A percentile compares a stretch with the other conserved stretches of the same genome.
These are phyloP conservation scores for Trypanosoma platydactyli DNA, from an alignment of 208 protist genomes.

Conservation along the genomic window DNA sequence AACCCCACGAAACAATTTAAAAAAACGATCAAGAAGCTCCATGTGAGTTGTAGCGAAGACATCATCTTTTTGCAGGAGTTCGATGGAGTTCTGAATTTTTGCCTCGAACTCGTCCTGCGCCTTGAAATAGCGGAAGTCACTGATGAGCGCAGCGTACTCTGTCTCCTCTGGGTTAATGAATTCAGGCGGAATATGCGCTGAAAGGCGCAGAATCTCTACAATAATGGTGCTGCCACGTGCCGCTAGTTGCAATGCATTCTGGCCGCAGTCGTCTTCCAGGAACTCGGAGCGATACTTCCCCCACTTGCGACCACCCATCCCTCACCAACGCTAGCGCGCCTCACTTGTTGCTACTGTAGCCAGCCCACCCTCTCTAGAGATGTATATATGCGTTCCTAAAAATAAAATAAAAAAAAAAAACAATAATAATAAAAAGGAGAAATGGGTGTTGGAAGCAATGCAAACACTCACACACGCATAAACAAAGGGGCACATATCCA, in stretches of 20 bases:
- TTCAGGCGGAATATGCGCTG: slow-evolving; percentile 89
- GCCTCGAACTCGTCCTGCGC: slow-evolving; percentile 76
- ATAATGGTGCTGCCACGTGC: slow-evolving; percentile 92
- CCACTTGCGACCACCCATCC: slow-evolving; percentile 25
- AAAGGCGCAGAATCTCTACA: slow-evolving; percentile 91
- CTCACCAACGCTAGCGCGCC: background rate
- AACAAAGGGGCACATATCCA: too few species aligned
- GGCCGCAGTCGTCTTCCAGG: slow-evolving; percentile 90
- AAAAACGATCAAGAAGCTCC: slow-evolving; percentile 96
- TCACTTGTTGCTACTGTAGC: background rate
- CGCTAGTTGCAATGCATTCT: slow-evolving; percentile 90
- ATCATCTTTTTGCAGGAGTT: slow-evolving; percentile 72
- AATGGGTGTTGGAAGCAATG: too few species aligned
- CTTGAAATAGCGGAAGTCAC: slow-evolving; percentile 94
- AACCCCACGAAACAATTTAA: slow-evolving; percentile 95
- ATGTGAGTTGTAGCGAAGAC: slow-evolving; percentile 91
- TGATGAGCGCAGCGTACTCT: slow-evolving; percentile 87
- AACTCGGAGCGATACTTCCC: slow-evolving; percentile 55
- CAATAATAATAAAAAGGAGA: too few species aligned
- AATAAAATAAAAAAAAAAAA: too few species aligned
- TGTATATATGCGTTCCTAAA: too few species aligned
- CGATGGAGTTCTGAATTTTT: slow-evolving; percentile 52
- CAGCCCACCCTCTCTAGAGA: too few species aligned
- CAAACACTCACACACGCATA: too few species aligned
- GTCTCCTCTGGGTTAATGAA: slow-evolving; percentile 57